phyloP scores from a whole-genome alignment of 1,284 basidiomycete species.

The Tausonia pullulans region DNA sequence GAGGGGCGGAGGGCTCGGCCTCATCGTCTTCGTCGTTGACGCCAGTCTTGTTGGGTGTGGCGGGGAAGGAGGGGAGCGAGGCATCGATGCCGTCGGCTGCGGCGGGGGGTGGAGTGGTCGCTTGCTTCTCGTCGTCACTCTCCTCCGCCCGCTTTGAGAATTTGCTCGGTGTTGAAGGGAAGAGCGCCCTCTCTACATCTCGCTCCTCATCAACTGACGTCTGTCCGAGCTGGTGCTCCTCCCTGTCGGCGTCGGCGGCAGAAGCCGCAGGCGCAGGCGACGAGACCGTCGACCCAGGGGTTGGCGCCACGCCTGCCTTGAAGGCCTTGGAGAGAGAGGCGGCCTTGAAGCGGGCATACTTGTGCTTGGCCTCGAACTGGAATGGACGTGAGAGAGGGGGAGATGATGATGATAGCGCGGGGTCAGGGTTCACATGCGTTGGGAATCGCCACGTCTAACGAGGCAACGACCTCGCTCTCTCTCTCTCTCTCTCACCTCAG shows the following conservation, averaged over 20 bases:
- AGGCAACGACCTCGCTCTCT: too few relatives aligned
- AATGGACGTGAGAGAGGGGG: background rate
- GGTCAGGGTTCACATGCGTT: background rate
- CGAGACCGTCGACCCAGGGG: slow-evolving; percentile 28
- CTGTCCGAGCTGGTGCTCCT: too few relatives aligned
- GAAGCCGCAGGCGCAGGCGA: slow-evolving; percentile 21
- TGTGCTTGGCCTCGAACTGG: slow-evolving; percentile 36
- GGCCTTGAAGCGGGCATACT: slow-evolving; percentile 37
- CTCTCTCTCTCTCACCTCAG: slow-evolving; percentile 4
- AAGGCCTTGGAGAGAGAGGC: slow-evolving; percentile 35
- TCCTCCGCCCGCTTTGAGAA: background rate
- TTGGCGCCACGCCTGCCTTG: slow-evolving; percentile 30
- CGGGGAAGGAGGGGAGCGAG: slow-evolving; percentile 9
- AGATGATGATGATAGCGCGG: background rate
- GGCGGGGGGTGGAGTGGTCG: too few relatives aligned
- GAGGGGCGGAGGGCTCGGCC: background rate
- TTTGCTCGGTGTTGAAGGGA: slow-evolving; percentile 4
- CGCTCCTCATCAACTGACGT: slow-evolving; percentile 23
- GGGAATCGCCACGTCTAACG: background rate
- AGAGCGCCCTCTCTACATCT: background rate
- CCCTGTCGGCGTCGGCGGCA: background rate
- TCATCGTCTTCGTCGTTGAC: background rate
- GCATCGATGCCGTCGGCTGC: background rate
- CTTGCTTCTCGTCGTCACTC: slow-evolving; percentile 4
- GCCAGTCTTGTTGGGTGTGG: background rate